Conservation (phyloP, 208 protist species). For the Perkinsela sp. region DNA sequence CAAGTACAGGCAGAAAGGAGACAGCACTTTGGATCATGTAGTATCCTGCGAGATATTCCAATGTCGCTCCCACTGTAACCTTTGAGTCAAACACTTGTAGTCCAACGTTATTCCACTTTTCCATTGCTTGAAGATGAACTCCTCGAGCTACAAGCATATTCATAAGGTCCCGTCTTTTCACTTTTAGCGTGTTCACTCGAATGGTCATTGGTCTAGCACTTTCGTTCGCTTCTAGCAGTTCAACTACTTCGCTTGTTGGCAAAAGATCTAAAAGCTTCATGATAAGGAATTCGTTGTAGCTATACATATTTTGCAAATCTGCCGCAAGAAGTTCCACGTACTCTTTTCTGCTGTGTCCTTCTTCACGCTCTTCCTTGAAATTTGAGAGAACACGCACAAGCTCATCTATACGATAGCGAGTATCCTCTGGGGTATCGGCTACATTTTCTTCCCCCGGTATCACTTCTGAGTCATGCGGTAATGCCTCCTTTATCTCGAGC, state of each 20-base stretch:
- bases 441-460: slow-evolving; percentile 7
- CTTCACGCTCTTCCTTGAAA: slow-evolving; percentile 58
- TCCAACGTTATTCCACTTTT: slow-evolving; percentile 83
- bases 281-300: slow-evolving; percentile 77
- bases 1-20: slow-evolving; percentile 92
- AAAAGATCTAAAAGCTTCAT: slow-evolving; percentile 79
- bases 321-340: slow-evolving; percentile 61
- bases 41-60: slow-evolving; percentile 93
- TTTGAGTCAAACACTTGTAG: slow-evolving; percentile 88
- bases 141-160: slow-evolving; percentile 76
- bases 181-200: slow-evolving; percentile 89
- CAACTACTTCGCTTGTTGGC: slow-evolving; percentile 49
- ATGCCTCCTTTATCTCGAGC: background rate
- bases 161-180: slow-evolving; percentile 72
- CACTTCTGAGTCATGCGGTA: background rate
- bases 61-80: slow-evolving; percentile 89
- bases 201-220: slow-evolving; percentile 86
- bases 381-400: slow-evolving; percentile 67
- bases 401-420: slow-evolving; percentile 58
- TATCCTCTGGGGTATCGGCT: slow-evolving; percentile 17
- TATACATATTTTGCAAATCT: slow-evolving; percentile 77
- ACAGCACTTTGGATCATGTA: slow-evolving; percentile 95
- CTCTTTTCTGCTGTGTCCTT: slow-evolving; percentile 41
- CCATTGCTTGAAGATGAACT: slow-evolving; percentile 85
- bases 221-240: slow-evolving; percentile 91